These are phyloP conservation scores for Sporothrix schenckii DNA, from an alignment of 2,329 filamentous ascomycete genomes.

Conservation along the genomic window DNA sequence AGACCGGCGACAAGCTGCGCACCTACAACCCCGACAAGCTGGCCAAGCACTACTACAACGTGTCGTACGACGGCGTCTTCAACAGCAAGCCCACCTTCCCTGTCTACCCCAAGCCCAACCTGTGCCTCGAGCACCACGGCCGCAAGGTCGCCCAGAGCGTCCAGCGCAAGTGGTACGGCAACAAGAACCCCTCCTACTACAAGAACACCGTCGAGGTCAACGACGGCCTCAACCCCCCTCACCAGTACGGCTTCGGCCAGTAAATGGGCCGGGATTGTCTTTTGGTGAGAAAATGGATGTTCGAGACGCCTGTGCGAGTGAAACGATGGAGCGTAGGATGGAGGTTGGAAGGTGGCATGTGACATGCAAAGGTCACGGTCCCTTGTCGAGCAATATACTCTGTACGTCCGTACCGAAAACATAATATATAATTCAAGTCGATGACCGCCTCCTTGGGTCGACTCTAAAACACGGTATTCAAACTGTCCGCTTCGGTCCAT, in stretches of 20 bases:
- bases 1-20: constrained; percentile 59
- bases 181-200: constrained; percentile 39
- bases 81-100: constrained; percentile 35
- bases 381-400: background rate
- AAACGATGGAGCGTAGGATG: background rate
- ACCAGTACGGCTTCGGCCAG: constrained; percentile 34
- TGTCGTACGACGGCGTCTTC: constrained; percentile 42
- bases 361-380: background rate
- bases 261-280: background rate
- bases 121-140: constrained; percentile 38
- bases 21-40: constrained; percentile 32
- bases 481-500: too few relatives aligned
- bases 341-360: too few relatives aligned
- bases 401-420: background rate
- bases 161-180: constrained; percentile 37
- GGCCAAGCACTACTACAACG: constrained; percentile 37
- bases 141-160: constrained; percentile 38
- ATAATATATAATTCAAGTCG: constrained; percentile 10
- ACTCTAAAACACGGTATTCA: background rate
- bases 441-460: background rate
- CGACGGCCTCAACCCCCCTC: constrained; percentile 40
- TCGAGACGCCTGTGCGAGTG: background rate
- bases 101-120: constrained; percentile 41
- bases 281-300: background rate
- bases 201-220: constrained; percentile 39